Evolutionary conservation across 805 yeast genomes (phyloP), one percentile per base, ranked within the genome.

Genomic region (Candida tallmaniae): DNA sequence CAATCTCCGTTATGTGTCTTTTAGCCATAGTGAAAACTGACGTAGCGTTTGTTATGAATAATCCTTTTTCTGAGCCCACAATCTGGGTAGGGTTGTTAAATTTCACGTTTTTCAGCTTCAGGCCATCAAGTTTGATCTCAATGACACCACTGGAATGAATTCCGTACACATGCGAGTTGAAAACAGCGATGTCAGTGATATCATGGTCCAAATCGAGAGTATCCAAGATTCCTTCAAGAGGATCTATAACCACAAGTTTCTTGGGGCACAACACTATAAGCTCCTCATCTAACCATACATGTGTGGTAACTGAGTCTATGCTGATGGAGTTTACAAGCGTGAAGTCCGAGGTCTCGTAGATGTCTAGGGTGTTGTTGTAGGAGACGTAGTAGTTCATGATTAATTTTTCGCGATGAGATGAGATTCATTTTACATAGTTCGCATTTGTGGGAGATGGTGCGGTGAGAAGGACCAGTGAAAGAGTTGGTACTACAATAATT

Each of bases 321-420:
- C n/a, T 10, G 2, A 42, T 30, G 24, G 34, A 26, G 18, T 42
- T 42, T 9, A 42, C 27, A 24, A 39, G 17, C 4, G 46, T 42
- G 36, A 42, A 42, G 31, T 39, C 46, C 8, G 22, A n/a, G 10
- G 39, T 37, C 22, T 42, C 46, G 31, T 36, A 42, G 5, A 42
- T 20, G 18, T 42, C 42, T 23, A 42, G 25, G 10, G 30, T 32
- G 6, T 35, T 26, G 18, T 18, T 18, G 17, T 27, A n/a, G n/a
- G n/a, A n/a, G n/a, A n/a, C n/a, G n/a, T n/a, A n/a, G n/a, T n/a
- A n/a, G n/a, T n/a, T 25, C 41, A 34, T 38, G 19, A 31, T 31
- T 6, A 22, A 5, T 26, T 32, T 32, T 34, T 20, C 13, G 27
- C 28, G 39, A 36, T 35, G 39, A 30, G 39, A 15, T 34, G 35